A percentile compares a stretch with the other conserved stretches of the same genome.
phyloP scores from a whole-genome alignment of 768 basidiomycete species.

The Leucosporidium yakuticum region DNA sequence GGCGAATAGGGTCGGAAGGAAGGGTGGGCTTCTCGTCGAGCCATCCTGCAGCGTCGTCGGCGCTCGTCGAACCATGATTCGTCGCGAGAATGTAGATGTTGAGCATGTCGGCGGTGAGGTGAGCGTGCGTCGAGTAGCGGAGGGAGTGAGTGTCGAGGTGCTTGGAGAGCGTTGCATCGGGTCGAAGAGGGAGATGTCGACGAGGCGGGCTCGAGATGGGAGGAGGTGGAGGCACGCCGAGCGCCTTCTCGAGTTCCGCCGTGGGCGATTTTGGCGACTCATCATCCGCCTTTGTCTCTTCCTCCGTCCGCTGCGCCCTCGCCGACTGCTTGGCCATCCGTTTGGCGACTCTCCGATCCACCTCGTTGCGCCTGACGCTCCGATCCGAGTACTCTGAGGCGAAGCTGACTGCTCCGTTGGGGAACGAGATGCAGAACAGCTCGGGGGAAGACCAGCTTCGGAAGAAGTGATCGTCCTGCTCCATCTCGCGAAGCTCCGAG shows the following conservation, averaged over 20 bases:
- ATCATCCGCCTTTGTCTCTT: background rate
- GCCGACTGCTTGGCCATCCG: background rate
- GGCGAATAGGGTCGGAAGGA: slow-evolving; percentile 24
- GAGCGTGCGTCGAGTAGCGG: slow-evolving; percentile 9
- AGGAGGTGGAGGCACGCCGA: slow-evolving; percentile 18
- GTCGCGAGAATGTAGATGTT: slow-evolving; percentile 25
- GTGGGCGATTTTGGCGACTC: background rate
- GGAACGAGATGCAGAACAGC: slow-evolving; percentile 21
- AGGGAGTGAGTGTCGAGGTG: slow-evolving; percentile 2
- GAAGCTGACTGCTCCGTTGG: slow-evolving; percentile 11
- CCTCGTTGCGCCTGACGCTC: slow-evolving; percentile 15
- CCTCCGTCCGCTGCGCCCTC: background rate
- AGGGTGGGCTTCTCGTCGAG: slow-evolving; percentile 2
- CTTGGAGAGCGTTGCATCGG: background rate
- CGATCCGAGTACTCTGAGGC: slow-evolving; percentile 17
- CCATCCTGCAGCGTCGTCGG: slow-evolving; percentile 1
- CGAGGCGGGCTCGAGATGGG: background rate
- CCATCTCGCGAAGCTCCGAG: background rate
- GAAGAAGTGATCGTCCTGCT: slow-evolving; percentile 27
- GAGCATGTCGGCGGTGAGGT: slow-evolving; percentile 18
- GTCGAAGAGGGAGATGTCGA: background rate
- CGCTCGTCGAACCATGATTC: background rate
- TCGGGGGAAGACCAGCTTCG: slow-evolving; percentile 22
- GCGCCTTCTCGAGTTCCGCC: slow-evolving; percentile 9
- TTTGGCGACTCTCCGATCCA: slow-evolving; percentile 12